Evolutionary conservation across 495 filamentous ascomycete genomes (phyloP).

Genomic region (Penicillium lividum): DNA sequence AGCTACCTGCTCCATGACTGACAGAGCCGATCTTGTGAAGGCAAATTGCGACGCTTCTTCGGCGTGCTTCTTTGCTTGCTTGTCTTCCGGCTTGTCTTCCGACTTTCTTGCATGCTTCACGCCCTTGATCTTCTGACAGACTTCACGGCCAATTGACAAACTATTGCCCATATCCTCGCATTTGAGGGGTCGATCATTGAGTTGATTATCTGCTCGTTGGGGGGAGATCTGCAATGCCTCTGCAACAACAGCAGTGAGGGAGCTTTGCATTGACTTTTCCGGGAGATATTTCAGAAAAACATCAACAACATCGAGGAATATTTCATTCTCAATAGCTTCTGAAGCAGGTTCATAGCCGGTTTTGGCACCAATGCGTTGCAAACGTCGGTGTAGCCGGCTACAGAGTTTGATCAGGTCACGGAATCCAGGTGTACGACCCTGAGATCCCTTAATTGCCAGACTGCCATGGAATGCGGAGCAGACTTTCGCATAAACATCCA

Average conservation of each 20-base stretch:
- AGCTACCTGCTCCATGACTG: slow-evolving; percentile 77
- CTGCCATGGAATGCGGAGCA: slow-evolving; percentile 53
- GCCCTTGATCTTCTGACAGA: slow-evolving; percentile 38
- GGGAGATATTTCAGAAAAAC: slow-evolving; percentile 81
- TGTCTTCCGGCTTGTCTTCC: too few relatives aligned
- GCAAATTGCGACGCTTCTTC: slow-evolving; percentile 45
- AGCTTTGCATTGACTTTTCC: slow-evolving; percentile 58
- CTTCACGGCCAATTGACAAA: slow-evolving; percentile 69
- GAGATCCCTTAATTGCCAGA: slow-evolving; percentile 47
- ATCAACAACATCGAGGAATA: slow-evolving; percentile 88
- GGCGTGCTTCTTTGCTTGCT: slow-evolving; percentile 27
- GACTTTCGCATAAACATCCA: slow-evolving; percentile 73
- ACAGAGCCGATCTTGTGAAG: slow-evolving; percentile 44
- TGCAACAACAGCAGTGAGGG: slow-evolving; percentile 69
- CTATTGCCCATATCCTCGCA: slow-evolving; percentile 57
- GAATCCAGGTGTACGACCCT: slow-evolving; percentile 58
- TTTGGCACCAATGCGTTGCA: slow-evolving; percentile 59
- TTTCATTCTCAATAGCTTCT: slow-evolving; percentile 72
- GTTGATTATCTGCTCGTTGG: slow-evolving; percentile 70
- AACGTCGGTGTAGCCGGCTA: slow-evolving; percentile 63
- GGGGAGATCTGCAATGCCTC: slow-evolving; percentile 83
- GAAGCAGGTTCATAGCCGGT: slow-evolving; percentile 73
- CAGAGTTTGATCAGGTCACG: slow-evolving; percentile 92
- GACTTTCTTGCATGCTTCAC: too few relatives aligned
- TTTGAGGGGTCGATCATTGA: slow-evolving; percentile 65